Evolutionary conservation across 495 filamentous ascomycete genomes (phyloP), one percentile per base, ranked within the genome.

Genomic region (Neurospora sp.): DNA sequence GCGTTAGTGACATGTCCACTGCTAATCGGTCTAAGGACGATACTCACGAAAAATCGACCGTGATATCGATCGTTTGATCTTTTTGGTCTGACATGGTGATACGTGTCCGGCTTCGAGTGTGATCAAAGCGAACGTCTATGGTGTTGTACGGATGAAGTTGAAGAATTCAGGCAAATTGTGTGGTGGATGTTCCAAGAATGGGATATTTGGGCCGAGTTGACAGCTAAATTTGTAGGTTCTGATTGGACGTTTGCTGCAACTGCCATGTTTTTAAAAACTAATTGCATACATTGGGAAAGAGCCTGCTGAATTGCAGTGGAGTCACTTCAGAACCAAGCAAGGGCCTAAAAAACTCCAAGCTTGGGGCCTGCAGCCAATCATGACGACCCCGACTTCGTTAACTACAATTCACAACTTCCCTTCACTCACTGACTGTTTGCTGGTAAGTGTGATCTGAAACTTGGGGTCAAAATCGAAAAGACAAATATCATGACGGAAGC

Each of bases 21-120:
- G 27, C 27, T 27, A 27, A 27, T 27, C 27, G 27, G 27, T 27
- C 27, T 27, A 27, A 27, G 27, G 27, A 27, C 27, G 27, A 27
- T 27, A 77, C 80, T 77, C 22, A 81, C 80, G 77, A 79, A 44
- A 81, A 81, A 27, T 81, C 80, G 16, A 81, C 80, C 5, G 76
- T 77, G 59, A 84, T 80, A 39, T 80, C 70, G 40, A 85, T 78
- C 12, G 59, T 76, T 9, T 73, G 20, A 18, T 71, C 44, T 69
- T 42, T 48, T 72, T 68, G 9, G 70, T 39, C 38, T 6, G 73
- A 65, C 76, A 78, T 78, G 65, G 44, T 70, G 69, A 70, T n/a
- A 18, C 7, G 2, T 35, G 5, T 61, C 27, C 14, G 27, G 3
- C 2, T 35, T 61, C 14, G 27, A 35, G 53, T 18, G 2, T 61